Evolutionary conservation across 495 filamentous ascomycete genomes (phyloP).

Genomic region (Aspergillus indologenus): DNA sequence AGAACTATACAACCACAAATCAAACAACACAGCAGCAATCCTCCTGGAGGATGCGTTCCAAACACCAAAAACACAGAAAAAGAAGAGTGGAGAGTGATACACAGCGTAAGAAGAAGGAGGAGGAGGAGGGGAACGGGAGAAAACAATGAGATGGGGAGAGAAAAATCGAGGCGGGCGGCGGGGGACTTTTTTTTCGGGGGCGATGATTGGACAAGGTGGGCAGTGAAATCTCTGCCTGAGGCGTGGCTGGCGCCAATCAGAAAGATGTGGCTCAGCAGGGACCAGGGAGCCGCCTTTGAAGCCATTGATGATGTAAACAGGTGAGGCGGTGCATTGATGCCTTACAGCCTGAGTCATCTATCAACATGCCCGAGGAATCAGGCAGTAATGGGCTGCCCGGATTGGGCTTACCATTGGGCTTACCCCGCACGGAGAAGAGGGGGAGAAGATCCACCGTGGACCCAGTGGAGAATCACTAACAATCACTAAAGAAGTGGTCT

Average conservation of each 20-base stretch:
- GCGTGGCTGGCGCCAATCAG: background rate
- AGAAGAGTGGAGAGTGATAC: conserved; percentile 5
- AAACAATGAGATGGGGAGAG: conserved; percentile 13
- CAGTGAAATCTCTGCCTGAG: conserved; percentile 19
- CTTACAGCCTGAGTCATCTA: too few relatives aligned
- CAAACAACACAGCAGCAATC: background rate
- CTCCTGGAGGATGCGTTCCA: background rate
- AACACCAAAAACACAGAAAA: background rate
- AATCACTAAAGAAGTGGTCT: background rate
- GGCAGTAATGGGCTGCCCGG: background rate
- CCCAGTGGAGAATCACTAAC: background rate
- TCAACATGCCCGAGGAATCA: background rate
- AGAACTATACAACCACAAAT: background rate
- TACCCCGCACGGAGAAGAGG: background rate
- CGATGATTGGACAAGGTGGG: conserved; percentile 1
- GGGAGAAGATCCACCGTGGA: background rate
- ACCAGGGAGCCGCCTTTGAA: background rate
- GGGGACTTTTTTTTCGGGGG: conserved; percentile 17
- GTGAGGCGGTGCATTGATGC: background rate
- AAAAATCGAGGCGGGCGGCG: conserved; percentile 19
- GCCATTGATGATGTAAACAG: background rate
- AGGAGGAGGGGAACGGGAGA: conserved; percentile 8
- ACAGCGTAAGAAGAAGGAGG: conserved; percentile 6
- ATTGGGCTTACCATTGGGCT: too few relatives aligned
- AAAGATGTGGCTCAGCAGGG: background rate